Evolutionary conservation across 768 basidiomycete genomes (phyloP), one percentile per base, ranked within the genome.

Genomic region (Thelephora ganbajun): DNA sequence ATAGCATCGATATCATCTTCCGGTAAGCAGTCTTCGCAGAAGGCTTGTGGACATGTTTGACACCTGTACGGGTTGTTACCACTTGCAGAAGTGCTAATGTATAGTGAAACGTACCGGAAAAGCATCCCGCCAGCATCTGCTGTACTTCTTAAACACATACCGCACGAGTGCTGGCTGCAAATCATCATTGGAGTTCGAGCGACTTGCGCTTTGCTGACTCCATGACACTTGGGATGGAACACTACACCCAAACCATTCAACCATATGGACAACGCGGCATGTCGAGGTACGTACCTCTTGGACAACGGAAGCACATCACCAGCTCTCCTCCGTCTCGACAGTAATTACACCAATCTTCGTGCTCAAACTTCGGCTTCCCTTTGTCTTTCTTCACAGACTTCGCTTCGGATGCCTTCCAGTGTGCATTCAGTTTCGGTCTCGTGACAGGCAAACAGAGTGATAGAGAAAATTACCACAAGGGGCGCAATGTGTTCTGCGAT

Each of bases 1-100:
- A 80, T 60, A 12, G 71, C 65, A 26, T 70, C 69, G 33, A 77
- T 61, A 4, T 76, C 69, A 3, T 68, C 73, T 2, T 57, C 52
- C 4, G 74, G 71, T 35, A 80, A 51, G 56, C 79, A 80, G 52
- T 80, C 79, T 47, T 79, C 75, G 58, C 79, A 80, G 51, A 72
- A 76, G 1, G 79, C 75, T 46, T 67, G 60, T 13, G 73, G 69
- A 55, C 79, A 80, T 0, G 76, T 78, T 48, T 71, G 74, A 51
- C 77, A 80, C 50, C 76, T 77, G 45, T 16, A 44, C 34, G 11
- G 14, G 20, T 42, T 14, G 7, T 11, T 11, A 36, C 11, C 14
- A 22, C 26, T 18, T 33, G n/a, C 11, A 43, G 50, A n/a, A 33
- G 26, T 9, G 4, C 9, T 37, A 9, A 48, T 26, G 6, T 18